Base-by-base conservation (phyloP, 1,139 yeast species). In the Kurtzmaniella quercitrusa region DNA sequence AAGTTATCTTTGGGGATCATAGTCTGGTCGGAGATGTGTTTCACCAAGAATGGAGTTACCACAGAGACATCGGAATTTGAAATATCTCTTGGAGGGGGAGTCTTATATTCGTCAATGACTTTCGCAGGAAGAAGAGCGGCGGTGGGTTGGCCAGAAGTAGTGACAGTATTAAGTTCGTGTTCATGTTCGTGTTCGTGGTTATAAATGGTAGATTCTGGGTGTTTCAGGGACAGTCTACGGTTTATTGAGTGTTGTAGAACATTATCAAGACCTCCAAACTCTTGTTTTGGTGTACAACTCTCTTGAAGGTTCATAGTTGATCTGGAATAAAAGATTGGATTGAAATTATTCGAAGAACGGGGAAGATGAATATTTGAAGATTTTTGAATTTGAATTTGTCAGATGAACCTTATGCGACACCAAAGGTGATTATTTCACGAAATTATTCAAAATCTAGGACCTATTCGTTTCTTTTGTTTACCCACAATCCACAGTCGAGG, bases 1-100 rank as follows among this genome's bases (percentile, higher is more conserved):
- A 66, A 75, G 57, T 75, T 76, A 51, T 77, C 81, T 41, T 65
- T 65, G 18, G 76, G 76, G 29, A 73, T 68, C 49, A 60, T 56
- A 41, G 65, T 54, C 48, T 68, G 75, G 52, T 71, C 77, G 46
- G 66, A 61, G 27, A 73, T 70, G 51, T 73, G 78, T 48, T 69
- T 71, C 33, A 63, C 67, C 31, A 74, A 56, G 47, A 73, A 74
- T 1, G 79, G 78, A 0, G 77, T 73, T 14, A 73, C 71, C 33
- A 70, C 73, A 0, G 73, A 65, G n/a, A 56, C 50, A 41, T 58
- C 56, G 41, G 43, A 33, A 17, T 14, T 19, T 8, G 38, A 14
- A n/a, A n/a, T 15, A 11, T 31, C 38, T 14, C 25, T 18, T 1
- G 46, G 44, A 10, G 46, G 44, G 10, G 43, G 46, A 4, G 43